A percentile compares a stretch with the other conserved stretches of the same genome.
Evolutionary conservation across 306 rosid genomes (phyloP).

Genomic region (Psophocarpus tetragonolobus): DNA sequence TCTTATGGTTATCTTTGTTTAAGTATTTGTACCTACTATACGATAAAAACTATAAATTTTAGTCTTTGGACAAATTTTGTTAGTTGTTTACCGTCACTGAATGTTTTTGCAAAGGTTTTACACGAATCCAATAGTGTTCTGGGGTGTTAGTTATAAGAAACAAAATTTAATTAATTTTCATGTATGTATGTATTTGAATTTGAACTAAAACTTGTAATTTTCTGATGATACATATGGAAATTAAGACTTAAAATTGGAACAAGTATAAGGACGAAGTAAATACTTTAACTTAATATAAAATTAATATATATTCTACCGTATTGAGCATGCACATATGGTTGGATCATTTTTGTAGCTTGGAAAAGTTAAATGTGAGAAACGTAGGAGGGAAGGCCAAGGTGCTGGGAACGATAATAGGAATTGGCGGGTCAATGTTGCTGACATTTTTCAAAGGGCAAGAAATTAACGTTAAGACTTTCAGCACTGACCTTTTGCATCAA

Average conservation of each 20-base stretch:
- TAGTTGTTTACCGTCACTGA: no score
- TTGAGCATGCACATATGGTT: not conserved
- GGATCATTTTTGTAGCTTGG: constrained; percentile 10
- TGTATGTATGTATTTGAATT: no score
- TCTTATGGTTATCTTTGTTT: no score
- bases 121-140: no score
- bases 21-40: no score
- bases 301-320: not conserved
- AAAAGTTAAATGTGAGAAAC: constrained; percentile 31
- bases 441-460: constrained; percentile 44
- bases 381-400: constrained; percentile 45
- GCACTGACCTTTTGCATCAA: constrained; percentile 7
- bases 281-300: not conserved
- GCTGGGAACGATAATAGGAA: constrained; percentile 38
- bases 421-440: constrained; percentile 55
- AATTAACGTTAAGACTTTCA: constrained; percentile 21
- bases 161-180: not conserved
- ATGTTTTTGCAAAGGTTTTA: no score
- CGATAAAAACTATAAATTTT: no score
- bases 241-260: not conserved
- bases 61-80: no score
- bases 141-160: no score
- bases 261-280: not conserved
- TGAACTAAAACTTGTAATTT: not conserved
- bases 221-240: accelerated